Percentiles rank a stretch among this genome's conserved stretches.
These are phyloP conservation scores for Apiosordaria backusii DNA, from an alignment of 495 filamentous ascomycete species.

Conservation along the genomic window DNA sequence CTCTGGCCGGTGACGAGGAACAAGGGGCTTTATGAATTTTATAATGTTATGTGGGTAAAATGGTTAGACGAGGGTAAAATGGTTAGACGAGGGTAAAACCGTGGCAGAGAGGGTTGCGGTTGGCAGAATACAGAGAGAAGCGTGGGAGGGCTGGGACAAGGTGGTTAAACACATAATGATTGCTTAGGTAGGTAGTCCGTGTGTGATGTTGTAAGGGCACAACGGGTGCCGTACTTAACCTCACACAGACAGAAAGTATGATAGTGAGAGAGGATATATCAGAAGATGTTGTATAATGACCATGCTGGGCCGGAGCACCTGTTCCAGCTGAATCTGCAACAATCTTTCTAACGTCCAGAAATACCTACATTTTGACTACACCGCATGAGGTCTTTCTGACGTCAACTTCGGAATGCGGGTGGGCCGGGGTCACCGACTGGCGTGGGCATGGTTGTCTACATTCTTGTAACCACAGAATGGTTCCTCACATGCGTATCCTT, in stretches of 20 bases:
- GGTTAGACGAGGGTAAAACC: not conserved
- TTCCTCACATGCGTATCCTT: too few relatives aligned
- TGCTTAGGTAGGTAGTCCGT: not conserved
- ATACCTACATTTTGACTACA: too few relatives aligned
- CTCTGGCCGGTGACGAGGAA: conserved; percentile 2
- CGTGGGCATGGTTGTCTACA: too few relatives aligned
- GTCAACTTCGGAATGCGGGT: too few relatives aligned
- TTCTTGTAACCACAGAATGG: too few relatives aligned
- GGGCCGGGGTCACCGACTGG: too few relatives aligned
- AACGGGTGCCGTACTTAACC: not conserved
- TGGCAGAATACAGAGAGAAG: conserved; percentile 20
- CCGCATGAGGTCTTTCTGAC: too few relatives aligned
- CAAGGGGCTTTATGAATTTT: conserved; percentile 21
- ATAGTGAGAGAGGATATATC: not conserved
- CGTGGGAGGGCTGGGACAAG: conserved; percentile 16
- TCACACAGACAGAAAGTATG: not conserved
- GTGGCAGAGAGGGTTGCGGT: conserved; percentile 17
- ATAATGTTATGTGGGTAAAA: conserved; percentile 27
- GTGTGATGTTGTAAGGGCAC: not conserved
- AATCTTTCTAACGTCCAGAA: too few relatives aligned
- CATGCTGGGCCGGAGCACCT: not conserved
- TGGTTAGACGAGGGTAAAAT: conserved; percentile 21
- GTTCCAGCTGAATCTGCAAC: too few relatives aligned
- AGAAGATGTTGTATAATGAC: not conserved
- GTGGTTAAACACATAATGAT: conserved; percentile 14